Evolutionary conservation across 306 rosid species (phyloP).

Genomic region (Bauhinia variegata): DNA sequence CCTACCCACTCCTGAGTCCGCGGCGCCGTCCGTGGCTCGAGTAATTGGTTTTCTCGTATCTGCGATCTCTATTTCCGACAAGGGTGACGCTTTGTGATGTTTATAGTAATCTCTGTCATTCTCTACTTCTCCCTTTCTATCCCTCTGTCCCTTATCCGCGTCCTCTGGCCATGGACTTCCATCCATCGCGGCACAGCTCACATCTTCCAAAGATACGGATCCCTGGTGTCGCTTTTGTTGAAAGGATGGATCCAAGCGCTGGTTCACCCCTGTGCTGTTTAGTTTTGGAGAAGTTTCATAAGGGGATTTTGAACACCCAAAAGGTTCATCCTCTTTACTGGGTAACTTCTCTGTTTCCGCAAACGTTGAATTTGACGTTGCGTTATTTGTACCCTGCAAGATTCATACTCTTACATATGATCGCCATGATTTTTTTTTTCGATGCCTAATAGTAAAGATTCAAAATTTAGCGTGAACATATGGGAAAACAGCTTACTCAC

Average conservation of each 20-base stretch:
- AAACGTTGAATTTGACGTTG: not conserved
- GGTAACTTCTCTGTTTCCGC: conserved; percentile 22
- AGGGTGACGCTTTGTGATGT: conserved; percentile 75
- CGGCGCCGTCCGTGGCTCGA: conserved; percentile 51
- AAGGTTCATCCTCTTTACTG: conserved; percentile 26
- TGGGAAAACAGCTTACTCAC: conserved; percentile 31
- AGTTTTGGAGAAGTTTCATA: conserved; percentile 47
- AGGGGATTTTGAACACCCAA: conserved; percentile 43
- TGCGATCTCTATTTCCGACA: conserved; percentile 65
- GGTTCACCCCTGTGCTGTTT: conserved; percentile 51
- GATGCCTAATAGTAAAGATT: not conserved
- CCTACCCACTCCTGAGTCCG: conserved; percentile 28
- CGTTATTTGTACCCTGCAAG: conserved; percentile 44
- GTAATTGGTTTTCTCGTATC: conserved; percentile 69
- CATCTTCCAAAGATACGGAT: conserved; percentile 35
- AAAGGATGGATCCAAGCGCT: conserved; percentile 46
- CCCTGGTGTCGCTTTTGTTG: conserved; percentile 55
- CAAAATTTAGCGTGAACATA: not conserved
- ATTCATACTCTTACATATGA: not conserved
- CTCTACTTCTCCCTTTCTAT: conserved; percentile 25
- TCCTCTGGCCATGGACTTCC: conserved; percentile 62
- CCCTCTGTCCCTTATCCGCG: not conserved
- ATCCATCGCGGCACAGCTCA: conserved; percentile 62
- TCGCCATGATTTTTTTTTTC: no score
- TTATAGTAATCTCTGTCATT: conserved; percentile 52